A percentile compares a stretch with the other conserved stretches of the same genome.
These are phyloP conservation scores for Leptographium flavum DNA, from an alignment of 2,329 filamentous ascomycete species.

Conservation along the genomic window DNA sequence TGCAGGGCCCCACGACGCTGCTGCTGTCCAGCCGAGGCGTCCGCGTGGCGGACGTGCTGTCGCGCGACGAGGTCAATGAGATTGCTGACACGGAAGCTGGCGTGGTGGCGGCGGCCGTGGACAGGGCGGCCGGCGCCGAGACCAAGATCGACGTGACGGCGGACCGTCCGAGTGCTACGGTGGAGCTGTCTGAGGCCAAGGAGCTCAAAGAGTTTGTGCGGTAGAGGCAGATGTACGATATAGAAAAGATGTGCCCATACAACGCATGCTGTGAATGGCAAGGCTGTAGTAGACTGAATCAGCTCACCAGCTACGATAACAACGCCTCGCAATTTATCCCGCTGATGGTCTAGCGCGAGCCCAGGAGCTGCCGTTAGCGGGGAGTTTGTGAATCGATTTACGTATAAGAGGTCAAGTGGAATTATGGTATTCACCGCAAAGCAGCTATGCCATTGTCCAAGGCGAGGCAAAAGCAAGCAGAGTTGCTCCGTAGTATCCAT, in stretches of 20 bases:
- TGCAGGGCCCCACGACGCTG: constrained; percentile 73
- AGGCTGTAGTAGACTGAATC: no score
- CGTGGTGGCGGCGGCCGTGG: constrained; percentile 43
- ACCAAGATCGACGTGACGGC: constrained; percentile 42
- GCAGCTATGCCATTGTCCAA: no score
- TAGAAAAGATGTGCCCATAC: not conserved
- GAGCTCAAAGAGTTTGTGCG: constrained; percentile 41
- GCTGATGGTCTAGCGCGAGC: no score
- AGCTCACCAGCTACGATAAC: no score
- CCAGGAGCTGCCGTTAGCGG: no score
- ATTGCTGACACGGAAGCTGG: constrained; percentile 74
- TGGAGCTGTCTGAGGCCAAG: constrained; percentile 48
- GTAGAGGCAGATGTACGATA: constrained; percentile 11
- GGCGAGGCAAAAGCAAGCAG: no score
- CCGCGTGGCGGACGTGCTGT: constrained; percentile 63
- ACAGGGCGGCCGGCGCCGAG: constrained; percentile 17
- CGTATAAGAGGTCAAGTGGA: no score
- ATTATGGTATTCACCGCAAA: no score
- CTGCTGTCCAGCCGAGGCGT: constrained; percentile 80
- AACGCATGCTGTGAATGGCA: no score
- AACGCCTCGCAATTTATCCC: no score
- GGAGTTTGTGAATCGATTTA: no score
- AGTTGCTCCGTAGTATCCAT: no score
- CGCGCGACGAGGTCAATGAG: constrained; percentile 70
- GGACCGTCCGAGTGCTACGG: constrained; percentile 47